Percentiles rank a stretch among this genome's conserved stretches.
Conservation (phyloP, 2,329 filamentous ascomycete species). For the Simplicillium sp. region DNA sequence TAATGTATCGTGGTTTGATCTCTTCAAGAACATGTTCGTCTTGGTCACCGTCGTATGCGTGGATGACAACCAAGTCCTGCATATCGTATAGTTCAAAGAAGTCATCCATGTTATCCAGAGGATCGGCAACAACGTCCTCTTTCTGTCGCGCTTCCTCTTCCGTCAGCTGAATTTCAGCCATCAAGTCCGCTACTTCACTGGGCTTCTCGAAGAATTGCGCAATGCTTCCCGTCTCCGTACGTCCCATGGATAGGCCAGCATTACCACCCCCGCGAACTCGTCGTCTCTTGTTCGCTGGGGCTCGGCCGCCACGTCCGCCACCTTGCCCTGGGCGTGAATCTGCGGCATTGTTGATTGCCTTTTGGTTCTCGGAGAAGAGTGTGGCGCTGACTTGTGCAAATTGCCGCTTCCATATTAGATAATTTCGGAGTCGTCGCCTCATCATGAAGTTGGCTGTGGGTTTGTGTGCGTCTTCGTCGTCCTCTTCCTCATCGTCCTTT, state of each 20-base stretch:
- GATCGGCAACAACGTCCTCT: slow-evolving; percentile 63
- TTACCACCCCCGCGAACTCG: slow-evolving; percentile 71
- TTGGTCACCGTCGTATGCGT: slow-evolving; percentile 90
- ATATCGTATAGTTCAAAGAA: slow-evolving; percentile 89
- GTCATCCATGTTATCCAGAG: slow-evolving; percentile 83
- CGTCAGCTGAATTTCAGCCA: slow-evolving; percentile 75
- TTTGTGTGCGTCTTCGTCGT: slow-evolving; percentile 44
- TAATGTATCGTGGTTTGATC: slow-evolving; percentile 82
- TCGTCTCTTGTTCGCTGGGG: slow-evolving; percentile 76
- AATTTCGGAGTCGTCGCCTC: slow-evolving; percentile 75
- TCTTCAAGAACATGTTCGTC: slow-evolving; percentile 97
- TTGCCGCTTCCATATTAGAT: slow-evolving; percentile 82
- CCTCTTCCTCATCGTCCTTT: slow-evolving; percentile 25
- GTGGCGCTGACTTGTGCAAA: slow-evolving; percentile 77
- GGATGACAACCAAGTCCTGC: slow-evolving; percentile 78
- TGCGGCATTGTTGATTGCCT: slow-evolving; percentile 57
- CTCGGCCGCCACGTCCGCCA: slow-evolving; percentile 45
- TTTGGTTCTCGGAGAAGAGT: slow-evolving; percentile 73
- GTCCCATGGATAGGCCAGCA: slow-evolving; percentile 44
- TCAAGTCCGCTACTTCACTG: slow-evolving; percentile 68
- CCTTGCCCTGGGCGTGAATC: slow-evolving; percentile 40
- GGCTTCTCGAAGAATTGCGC: slow-evolving; percentile 75
- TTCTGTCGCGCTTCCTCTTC: slow-evolving; percentile 69
- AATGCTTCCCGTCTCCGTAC: slow-evolving; percentile 65
- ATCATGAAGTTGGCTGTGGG: slow-evolving; percentile 82